A percentile compares a stretch with the other conserved stretches of the same genome.
These are phyloP conservation scores for Raphanus hybrid DNA, from an alignment of 441 rosid genomes.

Conservation along the genomic window DNA sequence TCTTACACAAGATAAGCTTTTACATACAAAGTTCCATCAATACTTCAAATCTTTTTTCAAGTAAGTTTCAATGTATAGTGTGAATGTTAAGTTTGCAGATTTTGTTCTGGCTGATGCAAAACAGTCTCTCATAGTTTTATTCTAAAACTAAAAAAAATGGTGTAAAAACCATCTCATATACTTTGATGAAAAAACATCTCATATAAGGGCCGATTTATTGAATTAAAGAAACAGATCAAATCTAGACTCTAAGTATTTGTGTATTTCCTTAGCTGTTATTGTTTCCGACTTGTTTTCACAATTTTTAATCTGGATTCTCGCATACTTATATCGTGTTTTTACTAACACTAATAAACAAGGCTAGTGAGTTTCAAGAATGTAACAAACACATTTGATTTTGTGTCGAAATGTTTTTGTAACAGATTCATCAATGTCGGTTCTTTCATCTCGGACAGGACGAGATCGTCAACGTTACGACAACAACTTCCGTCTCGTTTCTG, in stretches of 20 bases:
- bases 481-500: constrained; percentile 80
- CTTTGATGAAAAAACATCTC: too few species aligned
- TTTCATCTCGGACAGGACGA: constrained; percentile 69
- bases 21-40: too few species aligned
- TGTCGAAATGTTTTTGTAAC: neutral
- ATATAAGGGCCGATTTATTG: too few species aligned
- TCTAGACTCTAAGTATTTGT: too few species aligned
- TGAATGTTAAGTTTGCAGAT: too few species aligned
- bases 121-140: too few species aligned
- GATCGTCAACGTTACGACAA: constrained; percentile 78
- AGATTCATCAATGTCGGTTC: constrained; percentile 50
- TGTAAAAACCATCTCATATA: neutral
- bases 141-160: too few species aligned
- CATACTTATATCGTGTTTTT: constrained; percentile 1
- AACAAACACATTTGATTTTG: constrained; percentile 4
- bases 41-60: too few species aligned
- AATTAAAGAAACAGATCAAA: too few species aligned
- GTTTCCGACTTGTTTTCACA: neutral
- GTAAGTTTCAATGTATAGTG: too few species aligned
- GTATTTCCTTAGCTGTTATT: neutral
- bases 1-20: too few species aligned
- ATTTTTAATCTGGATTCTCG: neutral
- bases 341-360: constrained; percentile 12
- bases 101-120: too few species aligned
- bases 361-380: constrained; percentile 12